phyloP scores from a whole-genome alignment of 106 monocot species.

The Narthecium ossifragum region DNA sequence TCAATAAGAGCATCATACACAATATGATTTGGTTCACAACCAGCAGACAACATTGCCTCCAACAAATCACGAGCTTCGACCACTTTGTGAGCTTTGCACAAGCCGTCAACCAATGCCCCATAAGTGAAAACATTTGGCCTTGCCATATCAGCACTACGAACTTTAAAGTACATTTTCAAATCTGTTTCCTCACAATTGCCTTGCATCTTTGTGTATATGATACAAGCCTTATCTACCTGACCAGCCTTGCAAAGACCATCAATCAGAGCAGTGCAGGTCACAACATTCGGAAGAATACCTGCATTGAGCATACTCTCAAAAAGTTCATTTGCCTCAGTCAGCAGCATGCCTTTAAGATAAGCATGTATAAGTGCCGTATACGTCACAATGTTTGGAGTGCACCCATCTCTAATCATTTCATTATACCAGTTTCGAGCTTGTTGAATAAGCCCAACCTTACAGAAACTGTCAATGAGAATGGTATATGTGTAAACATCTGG shows the following conservation, averaged over 20 bases:
- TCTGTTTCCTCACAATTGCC: constrained; percentile 41
- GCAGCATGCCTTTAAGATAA: constrained; percentile 64
- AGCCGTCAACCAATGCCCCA: constrained; percentile 89
- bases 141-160: constrained; percentile 7
- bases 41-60: constrained; percentile 56
- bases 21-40: constrained; percentile 81
- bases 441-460: constrained; percentile 84
- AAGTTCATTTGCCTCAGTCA: constrained; percentile 59
- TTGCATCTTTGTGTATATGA: constrained; percentile 73
- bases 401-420: constrained; percentile 76
- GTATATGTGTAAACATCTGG: constrained; percentile 97
- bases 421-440: constrained; percentile 72
- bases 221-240: constrained; percentile 61
- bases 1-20: constrained; percentile 94
- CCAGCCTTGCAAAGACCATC: constrained; percentile 94
- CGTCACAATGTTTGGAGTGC: constrained; percentile 85
- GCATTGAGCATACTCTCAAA: constrained; percentile 62
- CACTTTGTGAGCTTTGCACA: constrained; percentile 92
- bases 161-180: constrained; percentile 43
- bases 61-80: constrained; percentile 62
- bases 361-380: constrained; percentile 88
- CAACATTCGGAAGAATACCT: constrained; percentile 68
- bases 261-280: constrained; percentile 83
- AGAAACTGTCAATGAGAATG: constrained; percentile 87
- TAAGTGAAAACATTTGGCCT: constrained; percentile 93